These are phyloP conservation scores for Malassezia psittaci DNA, from an alignment of 1,284 basidiomycete genomes.

Conservation along the genomic window DNA sequence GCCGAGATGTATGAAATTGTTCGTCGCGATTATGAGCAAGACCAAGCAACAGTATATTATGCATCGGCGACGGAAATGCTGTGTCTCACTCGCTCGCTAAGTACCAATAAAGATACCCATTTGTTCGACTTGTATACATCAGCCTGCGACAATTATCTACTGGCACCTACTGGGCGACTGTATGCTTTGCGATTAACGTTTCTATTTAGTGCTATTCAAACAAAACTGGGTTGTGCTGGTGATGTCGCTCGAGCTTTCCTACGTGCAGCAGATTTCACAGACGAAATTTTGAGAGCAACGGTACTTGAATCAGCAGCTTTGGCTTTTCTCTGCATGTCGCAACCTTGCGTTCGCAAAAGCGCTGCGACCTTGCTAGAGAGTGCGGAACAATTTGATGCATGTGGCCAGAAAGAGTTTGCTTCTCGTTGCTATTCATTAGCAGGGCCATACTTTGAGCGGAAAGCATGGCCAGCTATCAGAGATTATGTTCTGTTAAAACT, in stretches of 20 bases:
- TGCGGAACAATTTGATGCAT: conserved; percentile 52
- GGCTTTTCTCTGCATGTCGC: conserved; percentile 46
- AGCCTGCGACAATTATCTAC: conserved; percentile 2
- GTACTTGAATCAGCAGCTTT: conserved; percentile 53
- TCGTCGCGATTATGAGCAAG: conserved; percentile 50
- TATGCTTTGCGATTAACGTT: conserved; percentile 31
- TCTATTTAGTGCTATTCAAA: conserved; percentile 36
- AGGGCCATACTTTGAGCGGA: conserved; percentile 20
- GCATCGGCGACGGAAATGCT: conserved; percentile 34
- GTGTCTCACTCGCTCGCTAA: not conserved
- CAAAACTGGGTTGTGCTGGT: conserved; percentile 19
- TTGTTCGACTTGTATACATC: conserved; percentile 1
- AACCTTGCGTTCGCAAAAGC: conserved; percentile 48
- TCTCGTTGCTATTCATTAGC: conserved; percentile 28
- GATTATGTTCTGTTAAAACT: conserved; percentile 52
- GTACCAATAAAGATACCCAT: not conserved
- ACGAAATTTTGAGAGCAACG: conserved; percentile 53
- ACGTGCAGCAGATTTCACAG: conserved; percentile 32
- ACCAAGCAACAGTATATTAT: conserved; percentile 34
- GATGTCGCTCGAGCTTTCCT: conserved; percentile 27
- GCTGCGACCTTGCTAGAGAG: conserved; percentile 52
- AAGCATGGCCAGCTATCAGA: conserved; percentile 50
- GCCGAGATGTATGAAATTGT: conserved; percentile 72
- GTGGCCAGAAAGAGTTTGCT: conserved; percentile 49
- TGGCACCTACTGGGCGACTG: conserved; percentile 9